These are phyloP conservation scores for Ascosphaera pollenicola DNA, from an alignment of 2,329 filamentous ascomycete species.

Conservation along the genomic window DNA sequence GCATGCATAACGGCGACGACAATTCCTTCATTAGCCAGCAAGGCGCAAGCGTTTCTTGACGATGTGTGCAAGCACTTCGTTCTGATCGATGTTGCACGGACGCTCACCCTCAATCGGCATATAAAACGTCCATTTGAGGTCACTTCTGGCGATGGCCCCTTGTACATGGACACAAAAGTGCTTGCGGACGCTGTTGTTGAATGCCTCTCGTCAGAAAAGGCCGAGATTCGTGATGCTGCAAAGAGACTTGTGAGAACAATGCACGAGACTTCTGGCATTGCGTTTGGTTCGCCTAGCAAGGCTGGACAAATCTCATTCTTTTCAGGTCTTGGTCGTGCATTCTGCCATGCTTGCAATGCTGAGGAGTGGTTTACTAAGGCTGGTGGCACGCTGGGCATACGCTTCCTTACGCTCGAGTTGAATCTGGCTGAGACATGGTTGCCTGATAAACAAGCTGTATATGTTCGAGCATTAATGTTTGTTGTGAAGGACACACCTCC, in stretches of 20 bases:
- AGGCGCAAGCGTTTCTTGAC: conserved; percentile 52
- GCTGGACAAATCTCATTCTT: conserved; percentile 70
- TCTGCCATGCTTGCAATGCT: conserved; percentile 88
- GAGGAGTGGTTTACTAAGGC: conserved; percentile 99
- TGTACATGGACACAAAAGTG: conserved; percentile 68
- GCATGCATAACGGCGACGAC: conserved; percentile 71
- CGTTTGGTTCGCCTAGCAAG: conserved; percentile 54
- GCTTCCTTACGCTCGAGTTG: conserved; percentile 64
- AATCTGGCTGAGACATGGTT: conserved; percentile 73
- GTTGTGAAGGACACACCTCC: conserved; percentile 97
- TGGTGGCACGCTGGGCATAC: conserved; percentile 76
- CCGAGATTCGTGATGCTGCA: conserved; percentile 59
- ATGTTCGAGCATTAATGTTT: conserved; percentile 78
- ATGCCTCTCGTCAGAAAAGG: conserved; percentile 66
- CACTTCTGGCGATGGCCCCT: conserved; percentile 61
- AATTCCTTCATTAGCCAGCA: conserved; percentile 54
- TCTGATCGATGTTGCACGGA: conserved; percentile 67
- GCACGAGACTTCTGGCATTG: conserved; percentile 50
- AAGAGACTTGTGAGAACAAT: conserved; percentile 58
- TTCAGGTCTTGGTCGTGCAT: conserved; percentile 54
- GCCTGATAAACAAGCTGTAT: conserved; percentile 59
- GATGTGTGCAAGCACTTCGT: conserved; percentile 80
- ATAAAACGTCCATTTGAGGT: conserved; percentile 62
- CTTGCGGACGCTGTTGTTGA: conserved; percentile 81
- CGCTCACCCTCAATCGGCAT: conserved; percentile 63